phyloP scores from a whole-genome alignment of 1,139 yeast species.

The Kodamaea sp. region DNA sequence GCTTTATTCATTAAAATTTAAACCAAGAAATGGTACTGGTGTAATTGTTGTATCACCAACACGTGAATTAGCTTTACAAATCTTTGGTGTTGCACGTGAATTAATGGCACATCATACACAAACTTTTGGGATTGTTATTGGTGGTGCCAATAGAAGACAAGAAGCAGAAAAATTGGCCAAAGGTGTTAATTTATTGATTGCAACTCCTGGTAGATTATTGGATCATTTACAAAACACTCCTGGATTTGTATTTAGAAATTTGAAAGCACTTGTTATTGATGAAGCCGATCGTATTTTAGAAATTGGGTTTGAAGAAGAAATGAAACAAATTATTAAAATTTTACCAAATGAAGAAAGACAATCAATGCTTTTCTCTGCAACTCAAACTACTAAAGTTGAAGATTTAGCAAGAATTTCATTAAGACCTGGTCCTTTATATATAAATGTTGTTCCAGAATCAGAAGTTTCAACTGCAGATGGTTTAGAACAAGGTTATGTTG shows the following conservation, averaged over 20 bases:
- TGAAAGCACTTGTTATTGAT: constrained; percentile 90
- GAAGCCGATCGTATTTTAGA: constrained; percentile 97
- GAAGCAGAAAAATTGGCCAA: constrained; percentile 92
- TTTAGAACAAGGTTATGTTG: constrained; percentile 96
- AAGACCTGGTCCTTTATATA: constrained; percentile 92
- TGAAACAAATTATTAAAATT: constrained; percentile 93
- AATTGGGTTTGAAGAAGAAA: constrained; percentile 97
- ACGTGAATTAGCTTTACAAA: constrained; percentile 90
- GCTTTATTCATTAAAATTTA: constrained; percentile 81
- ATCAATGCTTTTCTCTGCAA: constrained; percentile 95
- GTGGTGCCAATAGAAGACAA: constrained; percentile 96
- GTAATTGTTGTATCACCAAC: constrained; percentile 85
- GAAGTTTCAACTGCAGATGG: constrained; percentile 93
- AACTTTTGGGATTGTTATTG: constrained; percentile 94
- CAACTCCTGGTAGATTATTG: constrained; percentile 94
- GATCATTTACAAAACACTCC: constrained; percentile 95
- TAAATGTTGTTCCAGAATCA: constrained; percentile 83
- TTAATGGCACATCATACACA: constrained; percentile 88
- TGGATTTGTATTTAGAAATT: constrained; percentile 90
- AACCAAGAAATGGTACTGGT: constrained; percentile 92
- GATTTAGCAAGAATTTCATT: constrained; percentile 95
- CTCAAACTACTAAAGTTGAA: constrained; percentile 97
- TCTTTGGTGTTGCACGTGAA: constrained; percentile 94
- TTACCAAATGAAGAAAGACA: constrained; percentile 94
- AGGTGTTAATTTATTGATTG: constrained; percentile 91